phyloP scores from a whole-genome alignment of 768 basidiomycete genomes.

The Termitomyces sp. region DNA sequence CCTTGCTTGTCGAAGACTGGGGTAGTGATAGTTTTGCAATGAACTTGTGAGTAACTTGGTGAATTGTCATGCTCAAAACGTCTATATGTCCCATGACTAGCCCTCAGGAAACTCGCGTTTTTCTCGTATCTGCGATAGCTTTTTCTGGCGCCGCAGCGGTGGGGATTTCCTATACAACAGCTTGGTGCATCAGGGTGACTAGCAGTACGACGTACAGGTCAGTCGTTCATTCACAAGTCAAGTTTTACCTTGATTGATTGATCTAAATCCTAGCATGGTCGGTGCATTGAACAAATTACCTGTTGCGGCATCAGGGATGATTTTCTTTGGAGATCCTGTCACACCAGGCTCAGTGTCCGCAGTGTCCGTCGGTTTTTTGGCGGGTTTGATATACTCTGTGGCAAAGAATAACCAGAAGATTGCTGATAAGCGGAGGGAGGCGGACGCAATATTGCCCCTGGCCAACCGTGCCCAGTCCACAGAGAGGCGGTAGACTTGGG shows the following conservation, averaged over 20 bases:
- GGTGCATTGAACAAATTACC: slow-evolving; percentile 97
- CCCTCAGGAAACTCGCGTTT: slow-evolving; percentile 73
- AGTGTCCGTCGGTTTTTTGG: slow-evolving; percentile 84
- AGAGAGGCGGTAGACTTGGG: not conserved
- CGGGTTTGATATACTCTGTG: slow-evolving; percentile 87
- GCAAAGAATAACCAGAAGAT: slow-evolving; percentile 94
- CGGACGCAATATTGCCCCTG: slow-evolving; percentile 53
- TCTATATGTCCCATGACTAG: slow-evolving; percentile 36
- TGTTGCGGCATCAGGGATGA: slow-evolving; percentile 96
- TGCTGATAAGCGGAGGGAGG: slow-evolving; percentile 52
- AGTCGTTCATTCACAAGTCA: slow-evolving; percentile 10
- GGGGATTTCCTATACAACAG: slow-evolving; percentile 96
- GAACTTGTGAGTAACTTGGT: slow-evolving; percentile 76
- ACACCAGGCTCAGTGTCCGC: slow-evolving; percentile 88
- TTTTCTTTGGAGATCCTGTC: slow-evolving; percentile 92
- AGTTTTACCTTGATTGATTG: not conserved
- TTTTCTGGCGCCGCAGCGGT: slow-evolving; percentile 98
- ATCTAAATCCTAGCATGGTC: slow-evolving; percentile 74
- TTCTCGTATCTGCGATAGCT: slow-evolving; percentile 83
- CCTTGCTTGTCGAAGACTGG: slow-evolving; percentile 89
- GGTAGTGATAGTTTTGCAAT: slow-evolving; percentile 64
- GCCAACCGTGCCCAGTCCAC: slow-evolving; percentile 26
- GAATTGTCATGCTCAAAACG: not conserved
- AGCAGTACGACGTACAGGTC: slow-evolving; percentile 98
- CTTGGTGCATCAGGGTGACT: slow-evolving; percentile 96